Base-by-base conservation (phyloP, 179 eudicot genomes). In the Beta corolliflora region DNA sequence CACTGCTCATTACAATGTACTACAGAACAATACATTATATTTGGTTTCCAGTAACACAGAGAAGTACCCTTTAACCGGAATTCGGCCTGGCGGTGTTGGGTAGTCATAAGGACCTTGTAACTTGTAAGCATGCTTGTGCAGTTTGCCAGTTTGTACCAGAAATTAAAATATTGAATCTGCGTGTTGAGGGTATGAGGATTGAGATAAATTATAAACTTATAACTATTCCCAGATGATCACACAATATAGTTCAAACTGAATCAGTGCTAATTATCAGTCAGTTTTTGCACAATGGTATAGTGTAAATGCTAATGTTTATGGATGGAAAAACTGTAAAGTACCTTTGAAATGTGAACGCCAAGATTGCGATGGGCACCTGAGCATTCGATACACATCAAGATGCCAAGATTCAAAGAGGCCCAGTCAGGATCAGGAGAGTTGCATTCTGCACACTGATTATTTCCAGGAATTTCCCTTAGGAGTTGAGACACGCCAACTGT, bases 331-430 rank as follows among this genome's bases (percentile, higher is more conserved):
- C 50, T 55, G 46, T 18, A 64, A 56, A 21, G 48, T 83, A 95
- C 98, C 98, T 95, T 95, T 76, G 98, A 95, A 82, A 94, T 91
- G 84, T 95, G 98, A 86, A 95, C 98, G 79, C 98, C 98, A 79
- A 95, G 98, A 87, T 95, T 95, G 74, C 98, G 88, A 81, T 95
- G 98, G 77, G 92, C 96, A 76, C 98, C 97, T 71, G 98, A 95
- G 88, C 98, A 95, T 86, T 91, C 97, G 45, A 95, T 95, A 82
- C 98, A 95, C 70, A 95, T 87, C 86, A 95, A 85, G 82, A 93
- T 86, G 75, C 98, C 98, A 81, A 95, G 91, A 86, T 95, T 95
- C 65, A 95, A 84, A 76, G 98, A 95, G 73, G 98, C 98, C 98
- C 98, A 95, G 78, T 92, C 98, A 67, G 98, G 98, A 19, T 90